Percentiles rank a stretch among this genome's conserved stretches.
phyloP scores from a whole-genome alignment of 257 asterid species.

The Penstemon barbatus region DNA sequence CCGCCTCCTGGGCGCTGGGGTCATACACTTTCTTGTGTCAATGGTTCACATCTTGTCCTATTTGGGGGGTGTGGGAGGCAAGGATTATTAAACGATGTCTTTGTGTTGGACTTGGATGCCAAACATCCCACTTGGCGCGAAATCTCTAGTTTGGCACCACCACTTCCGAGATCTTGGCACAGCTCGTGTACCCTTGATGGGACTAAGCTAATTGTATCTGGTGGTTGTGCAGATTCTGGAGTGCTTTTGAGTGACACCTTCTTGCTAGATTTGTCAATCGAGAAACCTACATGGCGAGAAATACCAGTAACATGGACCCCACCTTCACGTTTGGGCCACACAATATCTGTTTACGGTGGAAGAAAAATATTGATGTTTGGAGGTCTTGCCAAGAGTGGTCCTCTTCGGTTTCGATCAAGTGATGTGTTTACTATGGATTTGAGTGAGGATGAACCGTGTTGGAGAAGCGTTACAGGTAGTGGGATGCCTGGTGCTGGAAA shows the following conservation, averaged over 20 bases:
- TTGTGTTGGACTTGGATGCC: slow-evolving; percentile 86
- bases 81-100: slow-evolving; percentile 90
- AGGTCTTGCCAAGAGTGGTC: slow-evolving; percentile 81
- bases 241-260: slow-evolving; percentile 83
- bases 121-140: slow-evolving; percentile 88
- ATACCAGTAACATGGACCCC: slow-evolving; percentile 90
- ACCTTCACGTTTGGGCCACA: slow-evolving; percentile 91
- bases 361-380: slow-evolving; percentile 93
- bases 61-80: slow-evolving; percentile 96
- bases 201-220: slow-evolving; percentile 88
- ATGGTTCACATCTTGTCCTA: slow-evolving; percentile 81
- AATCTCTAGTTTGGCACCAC: slow-evolving; percentile 90
- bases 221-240: slow-evolving; percentile 96
- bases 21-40: slow-evolving; percentile 91
- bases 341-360: slow-evolving; percentile 77
- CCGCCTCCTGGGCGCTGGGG: slow-evolving; percentile 99
- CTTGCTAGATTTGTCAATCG: slow-evolving; percentile 80
- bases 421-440: slow-evolving; percentile 93
- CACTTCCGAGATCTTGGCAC: slow-evolving; percentile 97
- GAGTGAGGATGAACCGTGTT: slow-evolving; percentile 85
- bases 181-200: slow-evolving; percentile 97
- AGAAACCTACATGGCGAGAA: slow-evolving; percentile 85
- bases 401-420: slow-evolving; percentile 84
- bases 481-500: slow-evolving; percentile 97
- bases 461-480: slow-evolving; percentile 89